A percentile compares a stretch with the other conserved stretches of the same genome.
phyloP scores from a whole-genome alignment of 805 yeast species.

The Hanseniaspora lachancei region DNA sequence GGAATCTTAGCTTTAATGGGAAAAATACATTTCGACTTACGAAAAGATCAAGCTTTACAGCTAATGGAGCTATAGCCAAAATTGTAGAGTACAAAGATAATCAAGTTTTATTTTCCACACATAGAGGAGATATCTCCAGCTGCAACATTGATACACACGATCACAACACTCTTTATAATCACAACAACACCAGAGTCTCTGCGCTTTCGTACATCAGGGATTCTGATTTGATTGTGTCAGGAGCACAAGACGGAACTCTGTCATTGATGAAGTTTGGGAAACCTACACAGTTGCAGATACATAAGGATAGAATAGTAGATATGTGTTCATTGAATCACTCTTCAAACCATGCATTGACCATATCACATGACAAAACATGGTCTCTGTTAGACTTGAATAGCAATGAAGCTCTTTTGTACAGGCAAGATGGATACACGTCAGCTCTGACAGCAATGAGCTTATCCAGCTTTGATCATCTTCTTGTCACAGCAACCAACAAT shows the following conservation, averaged over 20 bases:
- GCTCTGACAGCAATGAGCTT: background rate
- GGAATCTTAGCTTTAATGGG: background rate
- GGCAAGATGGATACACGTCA: conserved; percentile 5
- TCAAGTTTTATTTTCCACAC: background rate
- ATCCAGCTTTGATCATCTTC: background rate
- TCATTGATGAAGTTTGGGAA: background rate
- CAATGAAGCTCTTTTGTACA: background rate
- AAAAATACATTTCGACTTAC: background rate
- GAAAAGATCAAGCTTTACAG: background rate
- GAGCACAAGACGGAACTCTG: conserved; percentile 4
- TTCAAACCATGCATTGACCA: background rate
- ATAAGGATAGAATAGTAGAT: conserved; percentile 1
- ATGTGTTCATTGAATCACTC: background rate
- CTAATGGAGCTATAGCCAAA: conserved; percentile 2
- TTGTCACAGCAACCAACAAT: background rate
- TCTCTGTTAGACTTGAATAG: background rate
- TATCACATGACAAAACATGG: conserved; percentile 8
- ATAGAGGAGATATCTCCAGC: background rate
- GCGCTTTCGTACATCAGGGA: background rate
- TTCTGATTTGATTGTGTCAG: background rate
- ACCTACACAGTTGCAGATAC: background rate
- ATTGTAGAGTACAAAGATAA: background rate
- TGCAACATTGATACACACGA: background rate
- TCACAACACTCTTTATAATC: background rate
- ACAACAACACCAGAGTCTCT: conserved; percentile 5